phyloP scores from a whole-genome alignment of 1,139 yeast species.

The Geotrichum restrictum region DNA sequence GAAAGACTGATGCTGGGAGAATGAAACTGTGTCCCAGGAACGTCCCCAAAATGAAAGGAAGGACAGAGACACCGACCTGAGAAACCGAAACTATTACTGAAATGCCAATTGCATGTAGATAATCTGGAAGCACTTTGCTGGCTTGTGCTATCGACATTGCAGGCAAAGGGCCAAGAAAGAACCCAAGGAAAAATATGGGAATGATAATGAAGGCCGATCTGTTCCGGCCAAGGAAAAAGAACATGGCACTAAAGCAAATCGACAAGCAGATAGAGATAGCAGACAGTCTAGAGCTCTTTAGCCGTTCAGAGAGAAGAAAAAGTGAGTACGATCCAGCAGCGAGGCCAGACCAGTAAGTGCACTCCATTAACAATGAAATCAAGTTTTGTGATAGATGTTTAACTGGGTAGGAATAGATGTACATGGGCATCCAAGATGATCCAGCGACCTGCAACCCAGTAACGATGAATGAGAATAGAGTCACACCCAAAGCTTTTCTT shows the following conservation, averaged over 20 bases:
- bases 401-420: slow-evolving; percentile 1
- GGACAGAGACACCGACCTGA: slow-evolving; percentile 70
- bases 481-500: background rate
- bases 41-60: slow-evolving; percentile 57
- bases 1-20: slow-evolving; percentile 23
- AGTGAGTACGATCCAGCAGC: slow-evolving; percentile 56
- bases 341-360: slow-evolving; percentile 56
- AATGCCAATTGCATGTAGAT: slow-evolving; percentile 60
- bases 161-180: slow-evolving; percentile 72
- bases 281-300: slow-evolving; percentile 29
- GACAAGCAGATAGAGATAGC: slow-evolving; percentile 28
- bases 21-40: slow-evolving; percentile 23
- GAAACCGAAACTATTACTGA: slow-evolving; percentile 74
- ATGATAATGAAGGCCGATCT: slow-evolving; percentile 18
- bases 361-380: slow-evolving; percentile 1
- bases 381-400: background rate
- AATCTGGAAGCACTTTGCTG: slow-evolving; percentile 55
- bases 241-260: slow-evolving; percentile 27
- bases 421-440: slow-evolving; percentile 67
- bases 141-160: slow-evolving; percentile 71
- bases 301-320: slow-evolving; percentile 33
- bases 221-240: slow-evolving; percentile 12
- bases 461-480: slow-evolving; percentile 47
- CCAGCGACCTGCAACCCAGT: slow-evolving; percentile 67
- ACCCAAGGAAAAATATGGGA: slow-evolving; percentile 53